A percentile compares a stretch with the other conserved stretches of the same genome.
Evolutionary conservation across 257 asterid genomes (phyloP).

Genomic region (Linaria vulgaris): DNA sequence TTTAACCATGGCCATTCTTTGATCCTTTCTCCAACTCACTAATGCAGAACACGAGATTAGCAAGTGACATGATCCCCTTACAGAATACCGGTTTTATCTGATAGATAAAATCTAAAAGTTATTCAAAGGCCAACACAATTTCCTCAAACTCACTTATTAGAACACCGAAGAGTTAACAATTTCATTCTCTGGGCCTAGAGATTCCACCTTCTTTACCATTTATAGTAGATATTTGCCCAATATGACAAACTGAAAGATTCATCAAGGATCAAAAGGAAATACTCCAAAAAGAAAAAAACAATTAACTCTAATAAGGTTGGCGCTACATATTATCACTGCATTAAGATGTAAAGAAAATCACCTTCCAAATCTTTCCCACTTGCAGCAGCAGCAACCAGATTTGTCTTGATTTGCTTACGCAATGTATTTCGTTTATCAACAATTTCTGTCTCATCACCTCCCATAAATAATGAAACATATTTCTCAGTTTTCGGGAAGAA

Average conservation of each 20-base stretch:
- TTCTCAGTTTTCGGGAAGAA: slow-evolving; percentile 95
- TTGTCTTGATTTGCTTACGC: slow-evolving; percentile 77
- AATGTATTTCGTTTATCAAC: slow-evolving; percentile 66
- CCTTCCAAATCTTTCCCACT: slow-evolving; percentile 99
- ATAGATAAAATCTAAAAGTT: neutral
- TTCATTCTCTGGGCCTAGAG: neutral
- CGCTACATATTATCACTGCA: neutral
- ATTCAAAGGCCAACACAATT: neutral
- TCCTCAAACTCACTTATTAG: slow-evolving; percentile 2
- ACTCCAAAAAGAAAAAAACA: neutral
- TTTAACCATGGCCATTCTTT: too few relatives aligned
- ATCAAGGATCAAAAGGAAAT: neutral
- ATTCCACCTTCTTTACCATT: neutral
- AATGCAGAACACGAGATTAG: neutral
- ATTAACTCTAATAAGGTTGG: too few relatives aligned
- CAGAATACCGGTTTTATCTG: neutral
- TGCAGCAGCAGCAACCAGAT: slow-evolving; percentile 82
- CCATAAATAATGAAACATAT: slow-evolving; percentile 77
- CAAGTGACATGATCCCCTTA: neutral
- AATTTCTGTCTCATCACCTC: slow-evolving; percentile 70
- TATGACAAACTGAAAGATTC: neutral
- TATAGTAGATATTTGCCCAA: neutral
- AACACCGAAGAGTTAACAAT: neutral
- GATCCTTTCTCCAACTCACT: too few relatives aligned
- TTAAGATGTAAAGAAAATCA: slow-evolving; percentile 22